phyloP scores from a whole-genome alignment of 2,329 filamentous ascomycete species.

The Alternaria brassicicola region DNA sequence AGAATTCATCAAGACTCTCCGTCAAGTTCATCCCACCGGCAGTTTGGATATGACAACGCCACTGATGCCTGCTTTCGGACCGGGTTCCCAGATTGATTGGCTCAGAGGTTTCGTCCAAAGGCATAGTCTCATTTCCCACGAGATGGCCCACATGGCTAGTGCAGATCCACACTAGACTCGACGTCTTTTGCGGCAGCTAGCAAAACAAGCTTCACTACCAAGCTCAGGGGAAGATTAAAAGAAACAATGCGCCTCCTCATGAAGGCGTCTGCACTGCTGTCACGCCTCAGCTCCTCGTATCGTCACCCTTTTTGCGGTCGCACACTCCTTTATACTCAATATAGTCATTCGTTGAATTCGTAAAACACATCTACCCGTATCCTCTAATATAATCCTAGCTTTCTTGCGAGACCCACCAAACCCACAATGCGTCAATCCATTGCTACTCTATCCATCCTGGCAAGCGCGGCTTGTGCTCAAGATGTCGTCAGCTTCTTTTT shows the following conservation, averaged over 20 bases:
- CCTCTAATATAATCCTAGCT: conserved; percentile 6
- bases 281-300: conserved; percentile 1
- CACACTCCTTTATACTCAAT: conserved; percentile 11
- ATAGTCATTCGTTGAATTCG: conserved; percentile 4
- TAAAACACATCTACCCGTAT: background rate
- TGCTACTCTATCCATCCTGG: conserved; percentile 24
- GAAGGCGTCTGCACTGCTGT: conserved; percentile 2
- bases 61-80: background rate
- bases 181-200: conserved; percentile 7
- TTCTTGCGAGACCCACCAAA: conserved; percentile 5
- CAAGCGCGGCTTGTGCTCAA: conserved; percentile 24
- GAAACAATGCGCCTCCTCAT: conserved; percentile 10
- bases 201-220: conserved; percentile 13
- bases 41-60: background rate
- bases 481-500: conserved; percentile 29
- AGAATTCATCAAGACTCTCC: background rate
- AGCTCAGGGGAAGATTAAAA: conserved; percentile 13
- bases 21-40: background rate
- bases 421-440: conserved; percentile 32
- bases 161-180: conserved; percentile 8
- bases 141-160: conserved; percentile 3
- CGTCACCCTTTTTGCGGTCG: conserved; percentile 4
- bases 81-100: background rate
- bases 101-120: background rate
- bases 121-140: conserved; percentile 3